Evolutionary conservation across 768 basidiomycete species (phyloP).

Genomic region (Leccinum obscurum): DNA sequence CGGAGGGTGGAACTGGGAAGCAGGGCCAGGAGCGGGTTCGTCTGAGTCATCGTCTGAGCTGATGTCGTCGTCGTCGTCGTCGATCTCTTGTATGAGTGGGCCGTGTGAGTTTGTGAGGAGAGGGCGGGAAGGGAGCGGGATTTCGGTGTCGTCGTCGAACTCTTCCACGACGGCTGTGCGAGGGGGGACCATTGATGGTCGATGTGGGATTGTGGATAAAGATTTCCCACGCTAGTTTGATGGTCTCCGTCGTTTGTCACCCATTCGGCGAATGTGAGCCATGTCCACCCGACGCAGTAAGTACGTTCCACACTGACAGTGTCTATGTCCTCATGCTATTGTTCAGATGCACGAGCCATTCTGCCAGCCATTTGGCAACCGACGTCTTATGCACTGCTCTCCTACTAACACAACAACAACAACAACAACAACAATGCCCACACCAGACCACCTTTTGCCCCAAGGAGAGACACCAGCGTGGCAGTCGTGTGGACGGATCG

Average conservation of each 20-base stretch:
- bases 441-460: constrained; percentile 7
- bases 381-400: constrained; percentile 83
- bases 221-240: constrained; percentile 29
- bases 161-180: constrained; percentile 71
- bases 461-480: constrained; percentile 76
- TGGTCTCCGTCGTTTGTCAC: constrained; percentile 37
- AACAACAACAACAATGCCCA: constrained; percentile 11
- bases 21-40: constrained; percentile 50
- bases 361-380: constrained; percentile 95
- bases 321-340: constrained; percentile 6
- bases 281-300: constrained; percentile 63
- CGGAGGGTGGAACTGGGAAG: constrained; percentile 43
- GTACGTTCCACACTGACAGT: constrained; percentile 34
- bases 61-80: constrained; percentile 54
- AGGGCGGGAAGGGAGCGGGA: constrained; percentile 70
- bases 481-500: constrained; percentile 91
- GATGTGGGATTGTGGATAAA: constrained; percentile 4
- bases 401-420: constrained; percentile 30
- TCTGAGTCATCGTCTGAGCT: constrained; percentile 30
- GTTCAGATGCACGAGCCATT: constrained; percentile 82
- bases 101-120: constrained; percentile 69
- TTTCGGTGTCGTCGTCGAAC: constrained; percentile 94
- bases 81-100: constrained; percentile 77
- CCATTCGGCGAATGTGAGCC: constrained; percentile 61
- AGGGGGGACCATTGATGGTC: constrained; percentile 64